These are phyloP conservation scores for Zygoascus tannicola DNA, from an alignment of 805 yeast species.

Conservation along the genomic window DNA sequence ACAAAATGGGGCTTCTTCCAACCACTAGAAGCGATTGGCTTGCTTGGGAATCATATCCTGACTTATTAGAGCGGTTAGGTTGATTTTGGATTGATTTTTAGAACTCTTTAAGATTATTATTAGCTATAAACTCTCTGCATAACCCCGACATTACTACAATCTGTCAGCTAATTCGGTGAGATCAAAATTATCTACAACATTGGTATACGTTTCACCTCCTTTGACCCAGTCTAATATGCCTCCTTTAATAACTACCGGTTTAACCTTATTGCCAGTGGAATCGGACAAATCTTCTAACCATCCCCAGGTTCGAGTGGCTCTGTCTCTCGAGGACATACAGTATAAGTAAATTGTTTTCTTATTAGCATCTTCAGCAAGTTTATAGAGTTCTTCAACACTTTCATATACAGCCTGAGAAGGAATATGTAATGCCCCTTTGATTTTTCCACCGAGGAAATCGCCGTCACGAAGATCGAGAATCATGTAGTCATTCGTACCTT, in stretches of 20 bases:
- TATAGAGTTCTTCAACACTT: slow-evolving; percentile 14
- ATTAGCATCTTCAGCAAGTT: slow-evolving; percentile 15
- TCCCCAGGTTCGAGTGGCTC: slow-evolving; percentile 19
- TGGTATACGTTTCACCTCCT: slow-evolving; percentile 17
- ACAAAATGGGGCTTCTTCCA: slow-evolving; percentile 85
- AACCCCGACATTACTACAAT: background rate
- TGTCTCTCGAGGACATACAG: slow-evolving; percentile 17
- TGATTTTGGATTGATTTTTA: too few relatives aligned
- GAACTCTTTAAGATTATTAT: background rate
- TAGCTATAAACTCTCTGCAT: background rate
- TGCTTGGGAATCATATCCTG: slow-evolving; percentile 54
- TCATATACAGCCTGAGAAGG: slow-evolving; percentile 17
- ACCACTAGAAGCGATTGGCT: slow-evolving; percentile 85
- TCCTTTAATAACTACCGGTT: slow-evolving; percentile 16
- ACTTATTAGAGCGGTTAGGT: background rate
- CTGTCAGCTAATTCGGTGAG: slow-evolving; percentile 3
- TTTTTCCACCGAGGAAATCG: slow-evolving; percentile 20
- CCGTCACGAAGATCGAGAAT: slow-evolving; percentile 19
- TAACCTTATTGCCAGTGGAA: slow-evolving; percentile 9
- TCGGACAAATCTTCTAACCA: slow-evolving; percentile 18
- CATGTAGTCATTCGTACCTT: slow-evolving; percentile 9
- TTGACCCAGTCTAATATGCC: slow-evolving; percentile 20
- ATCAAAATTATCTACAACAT: slow-evolving; percentile 19
- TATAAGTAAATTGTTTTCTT: slow-evolving; percentile 16
- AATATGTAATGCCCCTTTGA: slow-evolving; percentile 18